Base-by-base conservation (phyloP, 176 grass and related monocot species). In the Carex littledalei region DNA sequence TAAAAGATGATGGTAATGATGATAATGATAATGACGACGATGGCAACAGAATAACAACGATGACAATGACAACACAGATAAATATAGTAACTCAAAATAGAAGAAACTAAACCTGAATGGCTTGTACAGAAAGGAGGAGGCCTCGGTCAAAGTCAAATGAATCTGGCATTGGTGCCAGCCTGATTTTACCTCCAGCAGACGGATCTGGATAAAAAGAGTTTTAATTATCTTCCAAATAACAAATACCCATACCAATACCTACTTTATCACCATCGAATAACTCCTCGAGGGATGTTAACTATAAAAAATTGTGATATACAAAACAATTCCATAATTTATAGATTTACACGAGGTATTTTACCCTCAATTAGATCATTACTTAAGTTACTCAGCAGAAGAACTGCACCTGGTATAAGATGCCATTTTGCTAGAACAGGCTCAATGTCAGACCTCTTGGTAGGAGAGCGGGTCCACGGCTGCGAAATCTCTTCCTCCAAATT, bases 71-170 rank as follows among this genome's bases (percentile, higher is more conserved):
- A 21, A 43, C 21, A 43, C 63, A 65, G 13, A 41, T 29, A 63
- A 67, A 52, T 83, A 32, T 31, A 29, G 49, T 54, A 64, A 54
- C 34, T 63, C 22, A 1, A 20, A 81, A 41, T 63, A 63, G 16
- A 64, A 85, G 45, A 57, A 81, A 52, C 82, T 69, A 76, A 81
- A 93, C 95, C 91, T 98, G 95, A 86, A 98, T 98, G 80, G 95
- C 95, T 89, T 98, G 95, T 85, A 98, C 91, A 64, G 95, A 98
- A 83, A 98, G 93, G 31, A 98, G 89, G 75, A 98, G 91, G 24
- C 95, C 95, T 79, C 95, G 92, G 85, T 98, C 95, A 67, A 98
- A 88, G 85, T 98, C 95, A 92, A 94, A 98, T 20, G 95, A 93
- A 85, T 98, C 93, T 85, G 91, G 89, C 76, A 98, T 86, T 20